Evolutionary conservation across 805 yeast species (phyloP).

Genomic region (Scheffersomyces spartinae): DNA sequence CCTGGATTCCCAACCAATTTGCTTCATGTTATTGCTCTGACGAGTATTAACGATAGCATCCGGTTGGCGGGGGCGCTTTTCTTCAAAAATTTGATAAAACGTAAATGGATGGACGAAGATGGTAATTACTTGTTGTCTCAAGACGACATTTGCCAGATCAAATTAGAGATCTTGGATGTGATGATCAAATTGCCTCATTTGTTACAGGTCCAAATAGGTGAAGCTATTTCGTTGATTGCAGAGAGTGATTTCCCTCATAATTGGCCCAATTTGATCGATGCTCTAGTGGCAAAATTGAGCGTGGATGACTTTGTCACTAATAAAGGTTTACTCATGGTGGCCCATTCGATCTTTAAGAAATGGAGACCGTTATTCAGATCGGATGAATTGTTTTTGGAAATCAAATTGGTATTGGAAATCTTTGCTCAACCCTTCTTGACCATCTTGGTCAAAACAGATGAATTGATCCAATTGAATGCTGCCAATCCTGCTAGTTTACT

Average conservation of each 20-base stretch:
- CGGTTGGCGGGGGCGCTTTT: conserved; percentile 84
- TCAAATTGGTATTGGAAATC: conserved; percentile 73
- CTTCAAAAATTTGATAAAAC: conserved; percentile 75
- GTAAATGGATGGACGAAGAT: conserved; percentile 86
- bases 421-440: conserved; percentile 71
- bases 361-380: conserved; percentile 95
- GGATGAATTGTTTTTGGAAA: conserved; percentile 80
- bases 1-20: conserved; percentile 71
- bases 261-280: conserved; percentile 74
- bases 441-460: conserved; percentile 59
- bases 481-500: conserved; percentile 39
- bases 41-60: conserved; percentile 38
- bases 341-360: conserved; percentile 90
- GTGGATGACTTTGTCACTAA: conserved; percentile 59
- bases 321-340: conserved; percentile 80
- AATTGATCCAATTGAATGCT: conserved; percentile 37
- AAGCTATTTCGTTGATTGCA: conserved; percentile 84
- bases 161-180: conserved; percentile 66
- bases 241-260: conserved; percentile 90
- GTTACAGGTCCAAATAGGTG: conserved; percentile 89
- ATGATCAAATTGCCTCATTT: conserved; percentile 71
- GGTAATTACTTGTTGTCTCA: conserved; percentile 59
- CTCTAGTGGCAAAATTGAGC: conserved; percentile 56
- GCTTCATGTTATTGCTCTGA: conserved; percentile 65
- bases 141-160: conserved; percentile 57